A percentile compares a stretch with the other conserved stretches of the same genome.
Conservation (phyloP, 129 eudicot genomes). For the Rutidosis leptorrhynchoides region DNA sequence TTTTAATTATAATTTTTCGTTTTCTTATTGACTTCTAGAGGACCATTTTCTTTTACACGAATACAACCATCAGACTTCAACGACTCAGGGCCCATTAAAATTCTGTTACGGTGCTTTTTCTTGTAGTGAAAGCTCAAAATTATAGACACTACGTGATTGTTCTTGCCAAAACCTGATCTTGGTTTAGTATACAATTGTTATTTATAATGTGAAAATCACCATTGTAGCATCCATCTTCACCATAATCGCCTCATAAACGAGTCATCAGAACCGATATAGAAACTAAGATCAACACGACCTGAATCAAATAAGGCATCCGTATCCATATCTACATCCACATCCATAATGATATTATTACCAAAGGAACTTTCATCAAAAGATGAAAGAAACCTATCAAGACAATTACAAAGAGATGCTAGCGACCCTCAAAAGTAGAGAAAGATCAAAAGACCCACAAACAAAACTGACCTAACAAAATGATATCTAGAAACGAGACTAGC, state of each 20-base stretch:
- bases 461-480: no score
- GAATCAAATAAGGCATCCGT: constrained; percentile 44
- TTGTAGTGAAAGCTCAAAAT: constrained; percentile 20
- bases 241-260: constrained; percentile 44
- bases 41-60: constrained; percentile 17
- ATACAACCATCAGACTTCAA: constrained; percentile 23
- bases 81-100: constrained; percentile 20
- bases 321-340: constrained; percentile 12
- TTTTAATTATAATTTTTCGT: constrained; percentile 19
- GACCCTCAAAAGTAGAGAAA: no score
- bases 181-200: not conserved
- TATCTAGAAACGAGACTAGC: no score
- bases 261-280: constrained; percentile 39
- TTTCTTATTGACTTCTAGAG: constrained; percentile 31
- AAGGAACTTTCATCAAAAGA: no score
- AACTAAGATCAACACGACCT: constrained; percentile 53
- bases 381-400: no score
- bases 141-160: constrained; percentile 27
- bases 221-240: constrained; percentile 16
- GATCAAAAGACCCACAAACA: no score
- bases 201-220: constrained; percentile 6
- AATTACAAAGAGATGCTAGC: no score
- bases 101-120: constrained; percentile 18
- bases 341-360: constrained; percentile 8
- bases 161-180: constrained; percentile 6